phyloP scores from a whole-genome alignment of 768 basidiomycete genomes.

The Mycena haematopus region DNA sequence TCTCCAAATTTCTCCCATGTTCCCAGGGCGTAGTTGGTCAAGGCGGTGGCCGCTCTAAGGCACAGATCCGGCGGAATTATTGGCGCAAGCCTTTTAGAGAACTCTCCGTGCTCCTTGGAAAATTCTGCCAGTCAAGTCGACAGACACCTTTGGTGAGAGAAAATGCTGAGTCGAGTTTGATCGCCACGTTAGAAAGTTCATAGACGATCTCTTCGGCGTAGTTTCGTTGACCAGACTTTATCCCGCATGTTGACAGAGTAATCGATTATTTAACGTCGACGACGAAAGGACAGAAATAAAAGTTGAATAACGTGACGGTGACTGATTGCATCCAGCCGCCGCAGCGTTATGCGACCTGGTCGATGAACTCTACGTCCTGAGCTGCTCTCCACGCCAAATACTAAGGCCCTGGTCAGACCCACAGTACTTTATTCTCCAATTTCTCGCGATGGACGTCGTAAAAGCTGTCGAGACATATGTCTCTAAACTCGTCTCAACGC shows the following conservation, averaged over 20 bases:
- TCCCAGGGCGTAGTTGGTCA: background rate
- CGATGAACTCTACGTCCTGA: constrained; percentile 7
- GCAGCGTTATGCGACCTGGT: background rate
- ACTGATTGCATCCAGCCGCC: constrained; percentile 3
- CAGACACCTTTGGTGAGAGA: background rate
- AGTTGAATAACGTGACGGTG: background rate
- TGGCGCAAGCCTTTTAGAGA: background rate
- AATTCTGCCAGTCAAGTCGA: constrained; percentile 8
- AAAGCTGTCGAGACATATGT: constrained; percentile 96
- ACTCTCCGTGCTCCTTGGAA: background rate
- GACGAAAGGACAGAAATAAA: background rate
- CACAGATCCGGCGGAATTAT: background rate
- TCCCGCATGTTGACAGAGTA: no score
- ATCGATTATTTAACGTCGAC: background rate
- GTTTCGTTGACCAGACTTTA: background rate
- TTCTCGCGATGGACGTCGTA: constrained; percentile 81
- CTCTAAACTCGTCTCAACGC: constrained; percentile 84
- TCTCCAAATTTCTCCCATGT: background rate
- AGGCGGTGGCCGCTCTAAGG: background rate
- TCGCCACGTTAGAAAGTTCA: background rate
- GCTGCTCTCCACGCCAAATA: constrained; percentile 1
- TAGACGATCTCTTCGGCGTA: background rate
- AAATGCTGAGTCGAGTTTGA: background rate
- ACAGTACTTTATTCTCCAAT: background rate
- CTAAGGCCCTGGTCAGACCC: background rate